Percentiles rank a stretch among this genome's conserved stretches.
phyloP scores from a whole-genome alignment of 495 filamentous ascomycete genomes.

The Acidomyces sp. region DNA sequence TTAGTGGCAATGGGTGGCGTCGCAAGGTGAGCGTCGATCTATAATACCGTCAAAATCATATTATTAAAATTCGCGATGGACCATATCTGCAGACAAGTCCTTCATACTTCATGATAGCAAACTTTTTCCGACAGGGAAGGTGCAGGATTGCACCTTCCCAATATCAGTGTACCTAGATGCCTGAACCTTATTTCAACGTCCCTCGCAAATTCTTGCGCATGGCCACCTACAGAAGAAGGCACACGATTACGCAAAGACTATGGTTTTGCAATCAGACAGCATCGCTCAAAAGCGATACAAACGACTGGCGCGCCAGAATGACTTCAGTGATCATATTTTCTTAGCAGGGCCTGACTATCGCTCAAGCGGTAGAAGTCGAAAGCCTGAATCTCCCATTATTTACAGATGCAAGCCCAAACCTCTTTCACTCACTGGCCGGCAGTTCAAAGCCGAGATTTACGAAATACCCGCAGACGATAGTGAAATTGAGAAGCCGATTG shows the following conservation, averaged over 20 bases:
- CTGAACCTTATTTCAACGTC: not conserved
- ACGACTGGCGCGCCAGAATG: not conserved
- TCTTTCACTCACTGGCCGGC: conserved; percentile 10
- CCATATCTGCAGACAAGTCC: not conserved
- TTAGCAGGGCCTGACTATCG: not conserved
- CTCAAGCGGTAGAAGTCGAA: not conserved
- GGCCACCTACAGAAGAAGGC: not conserved
- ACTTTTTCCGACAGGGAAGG: not conserved
- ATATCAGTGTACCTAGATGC: not conserved
- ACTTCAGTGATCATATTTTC: not conserved
- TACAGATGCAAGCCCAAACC: conserved; percentile 9
- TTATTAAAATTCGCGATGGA: not conserved
- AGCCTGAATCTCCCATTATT: conserved; percentile 3
- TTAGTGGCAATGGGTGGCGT: not conserved
- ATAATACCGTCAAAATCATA: too few relatives aligned
- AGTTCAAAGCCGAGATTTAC: conserved; percentile 7
- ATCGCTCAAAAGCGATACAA: not conserved
- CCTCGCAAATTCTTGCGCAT: not conserved
- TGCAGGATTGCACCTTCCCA: not conserved
- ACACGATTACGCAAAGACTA: not conserved
- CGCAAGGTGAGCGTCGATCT: not conserved
- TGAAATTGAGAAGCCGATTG: not conserved
- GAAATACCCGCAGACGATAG: conserved; percentile 5
- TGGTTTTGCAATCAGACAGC: not conserved
- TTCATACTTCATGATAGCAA: not conserved